Base-by-base conservation (phyloP, 148 eudicot species). In the Rhododendron griersonianum region DNA sequence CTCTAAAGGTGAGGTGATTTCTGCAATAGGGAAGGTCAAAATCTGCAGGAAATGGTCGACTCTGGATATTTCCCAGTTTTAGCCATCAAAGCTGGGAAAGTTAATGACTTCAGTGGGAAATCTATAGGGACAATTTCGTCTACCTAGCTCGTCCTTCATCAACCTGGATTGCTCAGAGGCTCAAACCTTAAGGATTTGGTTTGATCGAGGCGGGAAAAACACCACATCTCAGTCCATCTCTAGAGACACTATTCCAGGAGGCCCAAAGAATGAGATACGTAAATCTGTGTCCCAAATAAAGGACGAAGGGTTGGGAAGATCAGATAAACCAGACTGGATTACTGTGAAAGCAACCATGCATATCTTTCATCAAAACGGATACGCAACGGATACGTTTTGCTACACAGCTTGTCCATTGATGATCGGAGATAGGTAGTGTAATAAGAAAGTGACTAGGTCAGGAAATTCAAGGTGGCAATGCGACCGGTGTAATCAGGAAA, bases 1-100 rank as follows among this genome's bases (percentile, higher is more conserved):
- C 16, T 89, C 87, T 97, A 85, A 94, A 94, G 92, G 99, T 97
- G 99, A 98, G 99, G 99, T 81, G 98, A 94, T 83, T 93, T 95
- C 81, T 97, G 99, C 92, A 95, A 97, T 83, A 88, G 91, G 86
- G 99, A 95, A 92, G 99, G 99, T 63, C 99, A 78, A 87, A 89
- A 89, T 77, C 92, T 97, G 84, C 98, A 95, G 87, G 98, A 93
- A 84, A 84, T 94, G 88, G 84, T 91, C 28, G 96, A 94, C 35
- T 86, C 91, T 81, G 99, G 98, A 15, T 30, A 78, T 84, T 93
- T 87, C 86, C 99, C 99, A 83, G 91, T 93, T 84, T 76, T 97
- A 83, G 99, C 98, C 81, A 95, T 95, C 73, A 97, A 97, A 89
- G 95, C 99, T 86, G 98, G 94, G 79, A 97, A 97, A 86, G 99